Conservation (phyloP, 192 early-diverging fungal genomes). For the Gaertneriomyces sp. region DNA sequence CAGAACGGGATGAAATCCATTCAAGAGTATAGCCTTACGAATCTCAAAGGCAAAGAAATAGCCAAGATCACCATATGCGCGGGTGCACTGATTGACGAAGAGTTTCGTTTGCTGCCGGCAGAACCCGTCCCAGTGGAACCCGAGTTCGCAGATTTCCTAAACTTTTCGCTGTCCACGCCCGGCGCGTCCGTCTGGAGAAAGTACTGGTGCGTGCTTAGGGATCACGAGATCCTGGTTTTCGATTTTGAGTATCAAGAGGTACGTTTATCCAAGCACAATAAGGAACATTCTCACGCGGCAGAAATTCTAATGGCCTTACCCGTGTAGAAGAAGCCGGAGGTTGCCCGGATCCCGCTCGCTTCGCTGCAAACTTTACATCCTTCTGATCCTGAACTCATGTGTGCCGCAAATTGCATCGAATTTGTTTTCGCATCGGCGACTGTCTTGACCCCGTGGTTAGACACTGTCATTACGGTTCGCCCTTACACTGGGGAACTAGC, state of each 20-base stretch:
- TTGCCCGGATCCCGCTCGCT: constrained; percentile 28
- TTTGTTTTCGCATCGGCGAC: constrained; percentile 11
- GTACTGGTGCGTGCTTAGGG: constrained; percentile 39
- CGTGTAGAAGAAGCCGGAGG: constrained; percentile 27
- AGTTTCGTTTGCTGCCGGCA: constrained; percentile 9
- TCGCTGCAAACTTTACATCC: constrained; percentile 11
- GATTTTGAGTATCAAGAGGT: constrained; percentile 49
- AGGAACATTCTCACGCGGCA: not conserved
- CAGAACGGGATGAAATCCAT: constrained; percentile 5
- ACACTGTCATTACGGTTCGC: constrained; percentile 1
- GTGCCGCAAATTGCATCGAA: constrained; percentile 36
- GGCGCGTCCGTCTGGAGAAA: constrained; percentile 44
- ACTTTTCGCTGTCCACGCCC: constrained; percentile 32
- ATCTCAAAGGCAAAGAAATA: constrained; percentile 34
- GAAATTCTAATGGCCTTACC: not conserved
- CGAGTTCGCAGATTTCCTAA: constrained; percentile 35
- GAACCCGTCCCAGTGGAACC: constrained; percentile 30
- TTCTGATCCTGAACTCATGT: constrained; percentile 39
- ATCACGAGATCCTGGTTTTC: constrained; percentile 32
- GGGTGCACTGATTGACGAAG: constrained; percentile 40
- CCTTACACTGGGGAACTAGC: constrained; percentile 13
- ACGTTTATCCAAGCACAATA: not conserved
- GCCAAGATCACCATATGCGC: constrained; percentile 31
- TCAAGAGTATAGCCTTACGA: constrained; percentile 17
- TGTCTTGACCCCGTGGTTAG: constrained; percentile 8